Conservation (phyloP, 352 stramenopile species). For the Phytophthora europaea region DNA sequence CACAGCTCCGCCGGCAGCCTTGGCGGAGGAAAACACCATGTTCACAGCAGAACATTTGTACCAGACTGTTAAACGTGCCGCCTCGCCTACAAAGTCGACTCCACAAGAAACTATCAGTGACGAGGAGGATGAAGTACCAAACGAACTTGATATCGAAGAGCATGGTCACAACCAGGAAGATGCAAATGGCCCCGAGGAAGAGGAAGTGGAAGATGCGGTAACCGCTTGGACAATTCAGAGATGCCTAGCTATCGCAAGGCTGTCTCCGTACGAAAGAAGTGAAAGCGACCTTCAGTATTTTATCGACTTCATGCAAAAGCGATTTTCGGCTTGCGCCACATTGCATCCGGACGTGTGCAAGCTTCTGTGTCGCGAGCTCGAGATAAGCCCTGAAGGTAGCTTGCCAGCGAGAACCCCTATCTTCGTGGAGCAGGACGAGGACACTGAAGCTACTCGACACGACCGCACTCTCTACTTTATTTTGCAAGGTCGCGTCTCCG, state of each 20-base stretch:
- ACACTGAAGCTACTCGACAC: not conserved
- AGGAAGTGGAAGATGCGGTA: slow-evolving; percentile 23
- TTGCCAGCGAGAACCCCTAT: slow-evolving; percentile 38
- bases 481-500: slow-evolving; percentile 36
- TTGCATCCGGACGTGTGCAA: slow-evolving; percentile 50
- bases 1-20: not conserved
- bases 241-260: slow-evolving; percentile 39
- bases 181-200: not conserved
- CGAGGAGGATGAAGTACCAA: slow-evolving; percentile 11
- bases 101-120: not conserved
- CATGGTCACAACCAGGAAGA: slow-evolving; percentile 16
- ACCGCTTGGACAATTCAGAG: slow-evolving; percentile 36
- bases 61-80: slow-evolving; percentile 9
- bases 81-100: slow-evolving; percentile 2
- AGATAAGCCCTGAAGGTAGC: slow-evolving; percentile 25
- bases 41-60: slow-evolving; percentile 36
- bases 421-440: slow-evolving; percentile 42
- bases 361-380: slow-evolving; percentile 44
- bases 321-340: slow-evolving; percentile 51
- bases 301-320: slow-evolving; percentile 52
- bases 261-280: slow-evolving; percentile 27
- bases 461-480: slow-evolving; percentile 38
- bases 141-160: slow-evolving; percentile 2
- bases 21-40: slow-evolving; percentile 9
- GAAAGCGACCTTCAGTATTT: slow-evolving; percentile 54